Evolutionary conservation across 2,329 filamentous ascomycete genomes (phyloP).

Genomic region (Fusarium sp.): DNA sequence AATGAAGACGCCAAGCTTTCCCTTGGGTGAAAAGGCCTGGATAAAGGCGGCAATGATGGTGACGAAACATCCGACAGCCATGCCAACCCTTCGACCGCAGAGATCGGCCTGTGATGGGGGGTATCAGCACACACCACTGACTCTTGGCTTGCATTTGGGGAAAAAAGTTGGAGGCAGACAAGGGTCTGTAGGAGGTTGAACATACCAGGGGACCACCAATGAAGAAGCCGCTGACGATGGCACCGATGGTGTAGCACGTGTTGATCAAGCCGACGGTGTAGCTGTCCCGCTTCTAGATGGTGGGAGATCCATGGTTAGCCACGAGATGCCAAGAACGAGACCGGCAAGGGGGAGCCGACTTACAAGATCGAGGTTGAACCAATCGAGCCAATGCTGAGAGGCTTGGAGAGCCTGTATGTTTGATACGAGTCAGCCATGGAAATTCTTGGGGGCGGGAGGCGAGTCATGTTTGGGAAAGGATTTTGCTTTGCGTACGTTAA

Average conservation of each 20-base stretch:
- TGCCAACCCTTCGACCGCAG: constrained; percentile 72
- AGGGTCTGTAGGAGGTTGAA: not conserved
- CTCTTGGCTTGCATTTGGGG: not conserved
- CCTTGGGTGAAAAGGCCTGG: constrained; percentile 72
- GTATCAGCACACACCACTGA: constrained; percentile 10
- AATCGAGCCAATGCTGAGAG: constrained; percentile 74
- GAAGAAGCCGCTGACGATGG: constrained; percentile 78
- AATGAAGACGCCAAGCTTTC: constrained; percentile 74
- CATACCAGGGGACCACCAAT: constrained; percentile 70
- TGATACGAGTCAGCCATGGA: constrained; percentile 10
- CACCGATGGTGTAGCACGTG: constrained; percentile 77
- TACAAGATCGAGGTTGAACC: constrained; percentile 65
- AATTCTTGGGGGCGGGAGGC: not conserved
- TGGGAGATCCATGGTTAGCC: not conserved
- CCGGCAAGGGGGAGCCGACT: constrained; percentile 16
- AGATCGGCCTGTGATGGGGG: constrained; percentile 60
- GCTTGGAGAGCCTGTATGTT: constrained; percentile 66
- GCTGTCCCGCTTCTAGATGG: constrained; percentile 52
- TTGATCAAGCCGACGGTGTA: constrained; percentile 67
- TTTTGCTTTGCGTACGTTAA: constrained; percentile 62
- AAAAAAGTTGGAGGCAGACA: not conserved
- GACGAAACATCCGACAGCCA: constrained; percentile 72
- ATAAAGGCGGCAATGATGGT: constrained; percentile 77
- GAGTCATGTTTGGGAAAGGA: not conserved
- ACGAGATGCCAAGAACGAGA: not conserved